Base-by-base conservation (phyloP, 208 protist species). In the Naegleria fowleri region DNA sequence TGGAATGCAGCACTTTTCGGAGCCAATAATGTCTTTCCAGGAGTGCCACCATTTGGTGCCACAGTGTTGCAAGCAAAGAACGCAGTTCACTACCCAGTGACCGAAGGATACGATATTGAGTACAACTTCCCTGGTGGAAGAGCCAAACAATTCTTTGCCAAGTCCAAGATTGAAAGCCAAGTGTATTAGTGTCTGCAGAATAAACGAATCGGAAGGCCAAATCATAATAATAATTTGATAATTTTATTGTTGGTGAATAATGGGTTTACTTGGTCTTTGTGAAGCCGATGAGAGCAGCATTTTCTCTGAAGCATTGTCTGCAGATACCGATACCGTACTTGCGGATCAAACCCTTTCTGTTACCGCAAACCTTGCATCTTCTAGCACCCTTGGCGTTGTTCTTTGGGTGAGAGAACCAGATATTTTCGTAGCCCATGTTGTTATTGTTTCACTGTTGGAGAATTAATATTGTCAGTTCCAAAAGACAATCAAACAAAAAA, bases 251-350 rank as follows among this genome's bases (percentile, higher is more conserved):
- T 15, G 15, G 22, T 29, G 55, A 79, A 79, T 36, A 36, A 36
- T 36, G 58, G 29, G 67, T 43, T 85, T 85, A 85, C n/a, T 33
- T 85, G 22, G n/a, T 36, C 25, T 90, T 90, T 6, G 6, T 41
- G 55, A 90, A 90, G 7, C 87, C 87, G n/a, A 90, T 79, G 4
- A 75, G 15, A n/a, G 11, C 16, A n/a, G 51, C 55, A 33, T 90
- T 79, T 79, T 90, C 96, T 94, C 96, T 95, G 95, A 98, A 98
- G 95, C 97, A 98, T 95, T 97, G 96, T 93, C 97, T 95, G 95
- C 97, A 98, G 36, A 97, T 94, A 94, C 97, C 97, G 87, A 98
- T 95, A 92, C 96, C 97, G 93, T 98, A 98, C 95, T 98, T 98
- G 93, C 97, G 95, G 93, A 98, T 98, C 90, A 98, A 91, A 67